These are phyloP conservation scores for Leishmania lainsoni DNA, from an alignment of 208 protist species.

Conservation along the genomic window DNA sequence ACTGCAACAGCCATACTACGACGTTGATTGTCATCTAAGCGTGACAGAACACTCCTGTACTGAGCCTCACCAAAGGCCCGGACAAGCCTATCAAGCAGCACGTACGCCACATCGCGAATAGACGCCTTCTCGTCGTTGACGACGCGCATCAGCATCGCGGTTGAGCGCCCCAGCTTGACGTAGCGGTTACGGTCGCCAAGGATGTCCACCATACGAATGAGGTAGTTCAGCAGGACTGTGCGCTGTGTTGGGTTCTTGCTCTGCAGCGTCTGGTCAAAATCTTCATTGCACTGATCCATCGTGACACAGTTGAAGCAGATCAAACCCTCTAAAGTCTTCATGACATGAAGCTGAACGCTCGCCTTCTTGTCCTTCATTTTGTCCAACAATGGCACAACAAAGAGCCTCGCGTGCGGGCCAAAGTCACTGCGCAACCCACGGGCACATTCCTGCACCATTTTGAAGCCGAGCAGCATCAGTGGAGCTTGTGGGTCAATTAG, in stretches of 20 bases:
- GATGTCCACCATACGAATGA: constrained; percentile 57
- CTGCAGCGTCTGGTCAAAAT: constrained; percentile 70
- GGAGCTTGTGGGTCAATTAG: constrained; percentile 84
- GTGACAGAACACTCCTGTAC: constrained; percentile 50
- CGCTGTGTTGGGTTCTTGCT: constrained; percentile 87
- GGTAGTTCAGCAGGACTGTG: constrained; percentile 64
- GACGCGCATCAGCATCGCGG: constrained; percentile 59
- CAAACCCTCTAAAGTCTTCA: constrained; percentile 73
- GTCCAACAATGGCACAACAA: constrained; percentile 70
- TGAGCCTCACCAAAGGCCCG: constrained; percentile 51
- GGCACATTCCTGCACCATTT: constrained; percentile 84
- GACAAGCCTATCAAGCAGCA: constrained; percentile 64
- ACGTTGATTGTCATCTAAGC: constrained; percentile 81
- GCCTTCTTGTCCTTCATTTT: constrained; percentile 93
- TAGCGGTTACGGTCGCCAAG: constrained; percentile 50
- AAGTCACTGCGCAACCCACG: constrained; percentile 63
- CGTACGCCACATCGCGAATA: constrained; percentile 69
- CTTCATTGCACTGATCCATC: constrained; percentile 84
- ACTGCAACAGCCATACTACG: constrained; percentile 42
- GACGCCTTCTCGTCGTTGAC: constrained; percentile 86
- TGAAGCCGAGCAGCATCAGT: constrained; percentile 83
- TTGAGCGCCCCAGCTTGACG: constrained; percentile 41
- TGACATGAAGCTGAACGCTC: constrained; percentile 80
- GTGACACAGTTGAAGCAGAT: constrained; percentile 79
- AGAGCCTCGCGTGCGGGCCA: constrained; percentile 49